Conservation (phyloP, 2,329 filamentous ascomycete genomes). For the Phaeosphaeria sp. region DNA sequence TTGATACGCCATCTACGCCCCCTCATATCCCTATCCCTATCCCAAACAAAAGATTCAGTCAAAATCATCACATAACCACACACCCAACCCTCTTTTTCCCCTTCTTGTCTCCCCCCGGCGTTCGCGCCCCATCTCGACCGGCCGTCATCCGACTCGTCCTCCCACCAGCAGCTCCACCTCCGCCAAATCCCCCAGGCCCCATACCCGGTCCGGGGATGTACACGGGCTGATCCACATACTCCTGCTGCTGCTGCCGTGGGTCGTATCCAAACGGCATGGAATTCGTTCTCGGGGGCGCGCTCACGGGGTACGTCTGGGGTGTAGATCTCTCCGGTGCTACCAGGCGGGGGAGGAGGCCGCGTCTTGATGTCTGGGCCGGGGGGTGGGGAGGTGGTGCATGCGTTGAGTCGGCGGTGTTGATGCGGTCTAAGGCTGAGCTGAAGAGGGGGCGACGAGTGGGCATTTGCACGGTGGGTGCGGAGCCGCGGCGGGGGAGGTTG, state of each 20-base stretch:
- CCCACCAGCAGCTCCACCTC: not conserved
- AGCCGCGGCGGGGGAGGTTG: constrained; percentile 27
- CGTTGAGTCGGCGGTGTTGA: not conserved
- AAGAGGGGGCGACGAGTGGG: constrained; percentile 14
- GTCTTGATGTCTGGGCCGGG: not conserved
- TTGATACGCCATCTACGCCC: too few relatives aligned
- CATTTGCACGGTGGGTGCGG: constrained; percentile 24
- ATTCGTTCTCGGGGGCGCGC: not conserved
- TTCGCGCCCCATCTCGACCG: not conserved
- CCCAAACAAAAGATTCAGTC: too few relatives aligned
- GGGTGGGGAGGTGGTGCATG: not conserved
- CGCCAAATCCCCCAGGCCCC: not conserved
- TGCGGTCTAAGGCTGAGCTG: not conserved
- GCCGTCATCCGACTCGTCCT: not conserved
- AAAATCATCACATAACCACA: not conserved
- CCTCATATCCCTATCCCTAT: not conserved
- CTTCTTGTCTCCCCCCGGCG: not conserved
- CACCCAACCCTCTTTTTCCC: not conserved
- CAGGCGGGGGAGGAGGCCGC: not conserved
- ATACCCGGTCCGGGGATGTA: not conserved
- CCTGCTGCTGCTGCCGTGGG: not conserved
- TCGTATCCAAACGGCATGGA: not conserved
- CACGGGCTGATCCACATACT: not conserved
- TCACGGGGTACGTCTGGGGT: not conserved
- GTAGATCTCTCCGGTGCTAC: not conserved